Percentiles rank a stretch among this genome's conserved stretches.
phyloP scores from a whole-genome alignment of 768 basidiomycete species.

The Saitozyma podzolica region DNA sequence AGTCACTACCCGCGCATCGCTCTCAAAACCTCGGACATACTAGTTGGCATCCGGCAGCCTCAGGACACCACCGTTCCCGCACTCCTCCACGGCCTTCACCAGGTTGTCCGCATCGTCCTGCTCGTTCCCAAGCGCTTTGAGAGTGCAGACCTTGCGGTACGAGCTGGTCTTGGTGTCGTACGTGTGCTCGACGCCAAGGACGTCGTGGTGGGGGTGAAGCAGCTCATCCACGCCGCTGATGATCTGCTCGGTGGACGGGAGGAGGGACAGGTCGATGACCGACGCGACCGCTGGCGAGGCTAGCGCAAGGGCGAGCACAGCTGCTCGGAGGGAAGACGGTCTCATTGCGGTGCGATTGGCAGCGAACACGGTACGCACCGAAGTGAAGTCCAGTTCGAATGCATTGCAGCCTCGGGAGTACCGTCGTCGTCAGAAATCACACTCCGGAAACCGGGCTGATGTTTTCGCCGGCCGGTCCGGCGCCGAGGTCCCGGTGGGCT shows the following conservation, averaged over 20 bases:
- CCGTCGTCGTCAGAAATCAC: too few relatives aligned
- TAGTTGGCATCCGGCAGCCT: conserved; percentile 48
- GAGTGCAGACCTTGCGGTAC: conserved; percentile 10
- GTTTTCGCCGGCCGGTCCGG: too few relatives aligned
- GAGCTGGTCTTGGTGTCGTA: conserved; percentile 3
- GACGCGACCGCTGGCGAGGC: too few relatives aligned
- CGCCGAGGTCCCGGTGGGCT: too few relatives aligned
- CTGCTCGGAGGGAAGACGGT: too few relatives aligned
- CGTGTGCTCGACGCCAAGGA: neutral
- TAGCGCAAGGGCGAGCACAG: too few relatives aligned
- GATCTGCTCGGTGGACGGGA: neutral
- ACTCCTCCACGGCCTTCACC: conserved; percentile 28
- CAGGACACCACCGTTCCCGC: conserved; percentile 38
- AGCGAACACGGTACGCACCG: too few relatives aligned
- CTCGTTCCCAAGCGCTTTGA: conserved; percentile 16
- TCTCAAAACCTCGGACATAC: conserved; percentile 46
- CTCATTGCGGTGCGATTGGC: too few relatives aligned
- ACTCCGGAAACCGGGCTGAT: too few relatives aligned
- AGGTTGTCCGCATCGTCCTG: conserved; percentile 43
- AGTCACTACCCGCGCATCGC: neutral
- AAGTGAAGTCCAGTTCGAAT: too few relatives aligned
- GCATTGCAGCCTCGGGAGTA: too few relatives aligned
- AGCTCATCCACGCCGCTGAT: neutral
- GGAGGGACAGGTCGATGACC: conserved; percentile 6
- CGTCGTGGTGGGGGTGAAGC: neutral